phyloP scores from a whole-genome alignment of 805 yeast species.

The Saccharomyces paradoxus region DNA sequence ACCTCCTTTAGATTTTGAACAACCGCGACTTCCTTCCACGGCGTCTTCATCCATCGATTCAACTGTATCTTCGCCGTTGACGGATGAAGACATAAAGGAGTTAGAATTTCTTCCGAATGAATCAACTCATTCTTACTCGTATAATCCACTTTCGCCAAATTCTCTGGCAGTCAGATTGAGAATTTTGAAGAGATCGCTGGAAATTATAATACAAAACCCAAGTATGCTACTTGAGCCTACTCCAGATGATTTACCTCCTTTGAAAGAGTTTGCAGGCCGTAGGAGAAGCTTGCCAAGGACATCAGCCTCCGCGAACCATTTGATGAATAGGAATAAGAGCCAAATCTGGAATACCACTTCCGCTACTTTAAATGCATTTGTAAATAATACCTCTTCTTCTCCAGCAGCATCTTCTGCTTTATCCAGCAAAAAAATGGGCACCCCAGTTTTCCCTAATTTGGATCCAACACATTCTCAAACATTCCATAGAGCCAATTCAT shows the following conservation, averaged over 20 bases:
- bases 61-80: constrained; percentile 7
- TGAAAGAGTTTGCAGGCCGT: neutral
- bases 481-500: constrained; percentile 16
- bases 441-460: neutral
- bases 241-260: neutral
- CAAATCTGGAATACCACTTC: constrained; percentile 3
- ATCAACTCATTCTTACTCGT: constrained; percentile 78
- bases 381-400: constrained; percentile 12
- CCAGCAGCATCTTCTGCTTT: neutral
- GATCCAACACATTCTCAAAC: neutral
- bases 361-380: constrained; percentile 27
- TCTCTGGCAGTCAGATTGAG: constrained; percentile 68
- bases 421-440: neutral
- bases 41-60: neutral
- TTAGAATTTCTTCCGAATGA: constrained; percentile 63
- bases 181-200: constrained; percentile 67
- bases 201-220: constrained; percentile 62
- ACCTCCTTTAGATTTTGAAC: neutral
- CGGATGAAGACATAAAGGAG: constrained; percentile 33
- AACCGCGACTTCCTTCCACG: neutral
- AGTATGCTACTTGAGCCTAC: constrained; percentile 19
- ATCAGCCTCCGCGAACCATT: neutral
- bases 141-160: constrained; percentile 74
- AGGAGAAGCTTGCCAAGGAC: neutral
- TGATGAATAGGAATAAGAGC: neutral